Base-by-base conservation (phyloP, 345 rosid species). In the Balakata baccata region DNA sequence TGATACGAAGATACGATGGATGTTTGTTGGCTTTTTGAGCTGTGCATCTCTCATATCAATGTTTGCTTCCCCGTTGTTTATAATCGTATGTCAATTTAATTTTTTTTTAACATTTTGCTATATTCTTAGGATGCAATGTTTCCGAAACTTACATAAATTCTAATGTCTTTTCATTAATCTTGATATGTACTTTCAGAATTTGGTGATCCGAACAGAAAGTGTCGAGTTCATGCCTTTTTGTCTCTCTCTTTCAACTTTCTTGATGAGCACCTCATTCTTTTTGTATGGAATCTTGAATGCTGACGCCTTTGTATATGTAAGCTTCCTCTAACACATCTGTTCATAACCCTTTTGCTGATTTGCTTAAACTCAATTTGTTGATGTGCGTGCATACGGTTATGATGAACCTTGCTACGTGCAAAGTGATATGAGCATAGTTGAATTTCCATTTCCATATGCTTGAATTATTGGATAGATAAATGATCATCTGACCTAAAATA, bases 141-240 rank as follows among this genome's bases (percentile, higher is more conserved):
- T 75, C 62, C 5, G 6, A 6, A 22, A 34, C 43, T 68, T 53
- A 57, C 43, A 23, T 68, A 69, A 13, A 22, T 25, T 34, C 59
- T 37, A 22, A 57, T 12, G 5, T 17, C 11, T 10, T 58, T 20
- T 53, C 17, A 13, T 51, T 6, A 56, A 51, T 70, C n/a, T 56
- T 37, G 7, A 14, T 37, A 11, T 75, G 54, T 79, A 11, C 70
- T 71, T 81, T 47, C 84, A 94, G 98, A 90, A 86, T 82, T 70
- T 92, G 85, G 98, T 94, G 78, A 85, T 94, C 29, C 85, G 66
- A 72, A 92, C 93, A 39, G 86, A 77, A 84, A 92, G 98, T 51
- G 91, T 94, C 71, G 96, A 94, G 78, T 94, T 82, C 80, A 94
- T 94, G 98, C 97, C 98, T 43, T 92, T 94, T 80, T 89, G 79